Evolutionary conservation across 2,329 filamentous ascomycete genomes (phyloP).

Genomic region (Calonectria pseudoturangicola): DNA sequence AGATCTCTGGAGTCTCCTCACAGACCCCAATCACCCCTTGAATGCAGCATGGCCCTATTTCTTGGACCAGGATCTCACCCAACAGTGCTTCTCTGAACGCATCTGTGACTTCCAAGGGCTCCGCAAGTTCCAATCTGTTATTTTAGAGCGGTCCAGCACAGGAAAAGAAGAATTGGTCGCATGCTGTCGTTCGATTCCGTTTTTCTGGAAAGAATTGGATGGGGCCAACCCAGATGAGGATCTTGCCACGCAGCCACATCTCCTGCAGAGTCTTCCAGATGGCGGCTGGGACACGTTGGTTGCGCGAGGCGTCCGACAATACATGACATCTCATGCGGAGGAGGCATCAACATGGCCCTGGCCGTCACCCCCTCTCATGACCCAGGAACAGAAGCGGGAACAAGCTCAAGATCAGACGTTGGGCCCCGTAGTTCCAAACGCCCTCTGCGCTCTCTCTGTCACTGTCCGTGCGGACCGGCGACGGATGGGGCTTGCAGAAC

Average conservation of each 20-base stretch:
- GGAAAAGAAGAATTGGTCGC: conserved; percentile 1
- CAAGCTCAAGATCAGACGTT: background rate
- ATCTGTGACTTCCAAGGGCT: background rate
- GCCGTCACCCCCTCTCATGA: background rate
- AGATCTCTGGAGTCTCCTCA: background rate
- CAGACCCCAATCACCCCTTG: conserved; percentile 2
- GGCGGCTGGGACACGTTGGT: conserved; percentile 3
- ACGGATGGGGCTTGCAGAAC: background rate
- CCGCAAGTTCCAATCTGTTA: conserved; percentile 1
- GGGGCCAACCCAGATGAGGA: background rate
- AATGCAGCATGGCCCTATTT: conserved; percentile 13
- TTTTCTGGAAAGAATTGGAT: conserved; percentile 19
- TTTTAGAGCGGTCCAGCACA: background rate
- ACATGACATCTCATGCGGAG: background rate
- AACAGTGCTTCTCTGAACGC: background rate
- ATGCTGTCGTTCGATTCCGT: background rate
- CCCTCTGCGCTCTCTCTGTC: background rate
- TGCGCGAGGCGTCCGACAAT: background rate
- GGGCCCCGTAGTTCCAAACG: background rate
- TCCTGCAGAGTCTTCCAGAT: conserved; percentile 4
- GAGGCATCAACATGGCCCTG: conserved; percentile 3
- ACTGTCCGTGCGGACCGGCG: conserved; percentile 8
- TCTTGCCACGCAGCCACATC: background rate
- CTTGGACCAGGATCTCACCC: background rate
- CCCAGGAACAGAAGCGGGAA: background rate